Base-by-base conservation (phyloP, 768 basidiomycete genomes). In the Tephrocybe sp. region DNA sequence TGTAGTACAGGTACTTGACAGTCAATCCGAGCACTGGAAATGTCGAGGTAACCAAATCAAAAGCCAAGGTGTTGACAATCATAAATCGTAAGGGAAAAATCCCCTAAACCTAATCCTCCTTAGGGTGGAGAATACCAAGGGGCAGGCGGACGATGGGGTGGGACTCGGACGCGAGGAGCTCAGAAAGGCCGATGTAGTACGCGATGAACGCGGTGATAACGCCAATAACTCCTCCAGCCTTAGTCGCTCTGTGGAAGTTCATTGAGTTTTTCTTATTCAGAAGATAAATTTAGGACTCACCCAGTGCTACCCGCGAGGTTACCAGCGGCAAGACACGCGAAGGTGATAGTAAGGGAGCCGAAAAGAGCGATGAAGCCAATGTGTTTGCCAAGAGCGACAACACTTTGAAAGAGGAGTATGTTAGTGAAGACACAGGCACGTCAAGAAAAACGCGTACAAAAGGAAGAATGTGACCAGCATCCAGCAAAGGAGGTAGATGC, bases 401-500 rank as follows among this genome's bases (percentile, higher is more conserved):
- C 58, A 24, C 75, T 76, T 32, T 36, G n/a, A 28, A 21, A 24
- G 0, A 28, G 41, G 24, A 24, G 21, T 43, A 11, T 16, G 22
- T 28, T 13, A 25, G 45, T 19, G 28, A 18, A 16, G 35, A 36
- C 21, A 25, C 31, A n/a, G n/a, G n/a, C 22, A 45, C 38, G 35
- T 43, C 15, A 34, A 47, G 40, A 30, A 46, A 36, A 21, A 25
- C 1, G 71, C 77, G 55, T 45, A 90, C 89, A 83, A 52, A 55
- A 90, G 72, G 60, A 89, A 65, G 66, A 80, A 76, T 0, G 90
- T 89, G 26, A 92, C 69, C 52, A 89, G 66, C 59, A 79, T 79
- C 91, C 91, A 93, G 15, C 82, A 72, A 38, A 81, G 72, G 21
- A 92, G 74, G 69, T 79, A 92, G 50, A 92, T 85, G 2, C 86